A percentile compares a stretch with the other conserved stretches of the same genome.
Evolutionary conservation across 2,329 filamentous ascomycete genomes (phyloP).

Genomic region (Epichloe coenophiala): DNA sequence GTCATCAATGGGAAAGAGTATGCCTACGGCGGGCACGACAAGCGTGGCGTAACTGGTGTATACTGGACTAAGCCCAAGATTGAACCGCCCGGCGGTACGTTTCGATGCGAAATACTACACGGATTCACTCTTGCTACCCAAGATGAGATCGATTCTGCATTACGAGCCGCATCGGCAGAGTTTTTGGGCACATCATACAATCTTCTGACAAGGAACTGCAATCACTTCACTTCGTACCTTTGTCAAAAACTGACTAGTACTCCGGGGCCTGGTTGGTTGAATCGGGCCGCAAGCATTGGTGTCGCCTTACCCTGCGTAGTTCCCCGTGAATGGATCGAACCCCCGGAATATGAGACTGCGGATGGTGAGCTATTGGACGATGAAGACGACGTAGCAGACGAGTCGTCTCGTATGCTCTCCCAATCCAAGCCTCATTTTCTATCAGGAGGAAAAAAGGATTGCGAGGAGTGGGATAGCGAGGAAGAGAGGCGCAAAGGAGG

Average conservation of each 20-base stretch:
- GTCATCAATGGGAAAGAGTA: slow-evolving; percentile 72
- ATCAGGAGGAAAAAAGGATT: slow-evolving; percentile 12
- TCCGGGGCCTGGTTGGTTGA: slow-evolving; percentile 61
- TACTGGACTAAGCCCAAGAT: slow-evolving; percentile 67
- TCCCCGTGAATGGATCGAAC: slow-evolving; percentile 67
- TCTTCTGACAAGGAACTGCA: slow-evolving; percentile 73
- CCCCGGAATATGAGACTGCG: slow-evolving; percentile 64
- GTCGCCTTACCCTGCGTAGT: slow-evolving; percentile 72
- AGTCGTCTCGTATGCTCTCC: slow-evolving; percentile 46
- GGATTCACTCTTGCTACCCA: slow-evolving; percentile 61
- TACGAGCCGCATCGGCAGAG: slow-evolving; percentile 53
- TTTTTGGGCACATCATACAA: slow-evolving; percentile 71
- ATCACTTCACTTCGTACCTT: slow-evolving; percentile 72
- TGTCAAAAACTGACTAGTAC: slow-evolving; percentile 60
- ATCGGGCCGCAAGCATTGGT: slow-evolving; percentile 72
- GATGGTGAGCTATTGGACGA: slow-evolving; percentile 56
- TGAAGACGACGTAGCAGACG: slow-evolving; percentile 34
- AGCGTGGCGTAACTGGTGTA: slow-evolving; percentile 57
- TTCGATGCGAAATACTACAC: slow-evolving; percentile 61
- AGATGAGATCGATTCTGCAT: slow-evolving; percentile 56
- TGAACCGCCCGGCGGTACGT: slow-evolving; percentile 65
- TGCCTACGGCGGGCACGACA: slow-evolving; percentile 72
- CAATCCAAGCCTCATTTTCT: slow-evolving; percentile 20
- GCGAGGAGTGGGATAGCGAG: slow-evolving; percentile 30
- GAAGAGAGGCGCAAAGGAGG: slow-evolving; percentile 27